Conservation (phyloP, 306 rosid genomes). For the Medicago arabica region DNA sequence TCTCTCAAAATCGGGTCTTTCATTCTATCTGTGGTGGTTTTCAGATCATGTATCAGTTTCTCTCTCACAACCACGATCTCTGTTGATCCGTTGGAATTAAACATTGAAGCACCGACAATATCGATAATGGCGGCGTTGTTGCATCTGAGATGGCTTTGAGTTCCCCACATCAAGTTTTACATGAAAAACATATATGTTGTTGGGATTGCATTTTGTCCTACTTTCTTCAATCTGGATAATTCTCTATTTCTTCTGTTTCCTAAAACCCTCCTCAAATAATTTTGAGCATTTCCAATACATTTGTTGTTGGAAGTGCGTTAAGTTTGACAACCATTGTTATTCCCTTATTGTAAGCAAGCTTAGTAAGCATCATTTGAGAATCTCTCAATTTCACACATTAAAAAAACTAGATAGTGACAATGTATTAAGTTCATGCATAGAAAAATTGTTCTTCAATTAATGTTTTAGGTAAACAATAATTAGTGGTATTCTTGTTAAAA, state of each 20-base stretch:
- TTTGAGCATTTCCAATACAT: too few species aligned
- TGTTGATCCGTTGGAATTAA: slow-evolving; percentile 40
- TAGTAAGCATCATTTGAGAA: background rate
- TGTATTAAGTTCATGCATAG: background rate
- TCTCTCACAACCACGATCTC: slow-evolving; percentile 77
- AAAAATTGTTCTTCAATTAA: too few species aligned
- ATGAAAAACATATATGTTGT: slow-evolving; percentile 64
- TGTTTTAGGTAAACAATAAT: background rate
- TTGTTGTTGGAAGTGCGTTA: too few species aligned
- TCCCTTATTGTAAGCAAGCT: background rate
- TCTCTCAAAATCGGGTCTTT: slow-evolving; percentile 62
- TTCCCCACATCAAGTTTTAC: slow-evolving; percentile 76
- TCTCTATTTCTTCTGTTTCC: slow-evolving; percentile 16
- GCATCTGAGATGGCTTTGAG: slow-evolving; percentile 52
- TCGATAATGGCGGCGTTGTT: slow-evolving; percentile 32
- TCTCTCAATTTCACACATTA: background rate
- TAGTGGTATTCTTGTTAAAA: background rate
- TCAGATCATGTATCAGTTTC: slow-evolving; percentile 72
- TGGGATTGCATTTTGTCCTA: slow-evolving; percentile 48
- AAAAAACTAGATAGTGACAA: background rate
- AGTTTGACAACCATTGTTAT: background rate
- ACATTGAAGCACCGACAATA: background rate
- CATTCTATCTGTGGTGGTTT: slow-evolving; percentile 60
- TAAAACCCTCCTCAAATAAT: slow-evolving; percentile 50
- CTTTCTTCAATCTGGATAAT: too few species aligned